Percentiles rank a stretch among this genome's conserved stretches.
phyloP scores from a whole-genome alignment of 768 basidiomycete genomes.

The Collybia sordida region DNA sequence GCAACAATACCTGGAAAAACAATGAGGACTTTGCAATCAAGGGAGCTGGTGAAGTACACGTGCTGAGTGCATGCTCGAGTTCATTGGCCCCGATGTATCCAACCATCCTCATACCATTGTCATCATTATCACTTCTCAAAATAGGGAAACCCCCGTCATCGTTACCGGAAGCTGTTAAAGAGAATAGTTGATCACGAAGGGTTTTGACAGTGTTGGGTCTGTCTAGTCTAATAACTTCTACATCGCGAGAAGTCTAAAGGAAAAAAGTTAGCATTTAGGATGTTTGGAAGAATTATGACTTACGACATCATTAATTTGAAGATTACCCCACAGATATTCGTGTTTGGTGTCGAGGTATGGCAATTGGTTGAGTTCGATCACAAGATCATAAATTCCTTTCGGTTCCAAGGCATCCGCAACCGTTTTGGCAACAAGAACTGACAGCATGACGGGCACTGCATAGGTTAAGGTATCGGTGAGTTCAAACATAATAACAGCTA shows the following conservation, averaged over 20 bases:
- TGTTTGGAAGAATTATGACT: conserved; percentile 19
- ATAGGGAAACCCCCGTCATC: conserved; percentile 90
- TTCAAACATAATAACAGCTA: conserved; percentile 96
- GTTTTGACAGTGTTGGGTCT: conserved; percentile 73
- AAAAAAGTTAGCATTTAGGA: background rate
- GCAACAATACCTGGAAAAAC: conserved; percentile 66
- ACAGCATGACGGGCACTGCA: conserved; percentile 85
- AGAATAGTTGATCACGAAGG: conserved; percentile 68
- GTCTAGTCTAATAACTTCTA: conserved; percentile 73
- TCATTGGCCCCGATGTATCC: conserved; percentile 94
- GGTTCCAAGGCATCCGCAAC: conserved; percentile 87
- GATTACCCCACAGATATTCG: conserved; percentile 82
- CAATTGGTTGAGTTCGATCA: conserved; percentile 88
- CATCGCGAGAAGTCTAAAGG: conserved; percentile 61
- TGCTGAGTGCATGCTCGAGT: conserved; percentile 89
- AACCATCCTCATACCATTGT: conserved; percentile 62
- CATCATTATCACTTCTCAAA: conserved; percentile 48
- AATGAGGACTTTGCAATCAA: background rate
- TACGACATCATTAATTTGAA: conserved; percentile 79
- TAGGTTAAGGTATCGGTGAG: conserved; percentile 92
- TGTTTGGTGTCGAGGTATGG: conserved; percentile 93
- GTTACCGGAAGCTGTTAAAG: conserved; percentile 54
- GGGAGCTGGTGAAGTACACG: conserved; percentile 22
- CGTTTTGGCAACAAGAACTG: conserved; percentile 87
- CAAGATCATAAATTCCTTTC: conserved; percentile 96